These are phyloP conservation scores for Barnettozyma salicaria DNA, from an alignment of 805 yeast species.

Conservation along the genomic window DNA sequence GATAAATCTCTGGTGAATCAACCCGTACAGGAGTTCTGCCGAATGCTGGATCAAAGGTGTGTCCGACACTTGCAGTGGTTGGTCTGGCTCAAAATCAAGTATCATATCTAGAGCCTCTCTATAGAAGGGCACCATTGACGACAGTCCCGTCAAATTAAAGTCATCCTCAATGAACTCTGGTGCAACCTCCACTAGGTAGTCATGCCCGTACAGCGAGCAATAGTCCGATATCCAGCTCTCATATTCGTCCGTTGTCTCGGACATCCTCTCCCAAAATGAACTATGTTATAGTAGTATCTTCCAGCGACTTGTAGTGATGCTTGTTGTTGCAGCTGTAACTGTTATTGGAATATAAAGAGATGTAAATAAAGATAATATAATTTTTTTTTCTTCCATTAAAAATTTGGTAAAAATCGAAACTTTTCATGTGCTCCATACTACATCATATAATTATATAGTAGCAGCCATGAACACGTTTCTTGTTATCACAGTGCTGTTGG, in stretches of 20 bases:
- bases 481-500: slow-evolving; percentile 5
- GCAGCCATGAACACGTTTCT: neutral
- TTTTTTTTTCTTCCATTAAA: neutral
- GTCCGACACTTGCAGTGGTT: slow-evolving; percentile 53
- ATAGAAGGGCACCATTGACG: slow-evolving; percentile 81
- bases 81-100: slow-evolving; percentile 63
- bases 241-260: slow-evolving; percentile 35
- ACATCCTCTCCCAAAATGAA: no score
- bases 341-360: no score
- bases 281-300: no score
- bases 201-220: slow-evolving; percentile 55
- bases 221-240: slow-evolving; percentile 51
- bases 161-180: slow-evolving; percentile 95
- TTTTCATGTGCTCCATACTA: slow-evolving; percentile 4
- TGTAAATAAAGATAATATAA: neutral
- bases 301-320: no score
- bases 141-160: slow-evolving; percentile 87
- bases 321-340: no score
- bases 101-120: slow-evolving; percentile 88
- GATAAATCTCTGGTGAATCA: slow-evolving; percentile 89
- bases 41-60: slow-evolving; percentile 78
- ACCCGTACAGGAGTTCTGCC: slow-evolving; percentile 88
- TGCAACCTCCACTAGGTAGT: slow-evolving; percentile 86
- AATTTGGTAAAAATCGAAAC: neutral
- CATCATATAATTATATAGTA: slow-evolving; percentile 8